Base-by-base conservation (phyloP, 2,329 filamentous ascomycete genomes). In the Diplodia corticola region DNA sequence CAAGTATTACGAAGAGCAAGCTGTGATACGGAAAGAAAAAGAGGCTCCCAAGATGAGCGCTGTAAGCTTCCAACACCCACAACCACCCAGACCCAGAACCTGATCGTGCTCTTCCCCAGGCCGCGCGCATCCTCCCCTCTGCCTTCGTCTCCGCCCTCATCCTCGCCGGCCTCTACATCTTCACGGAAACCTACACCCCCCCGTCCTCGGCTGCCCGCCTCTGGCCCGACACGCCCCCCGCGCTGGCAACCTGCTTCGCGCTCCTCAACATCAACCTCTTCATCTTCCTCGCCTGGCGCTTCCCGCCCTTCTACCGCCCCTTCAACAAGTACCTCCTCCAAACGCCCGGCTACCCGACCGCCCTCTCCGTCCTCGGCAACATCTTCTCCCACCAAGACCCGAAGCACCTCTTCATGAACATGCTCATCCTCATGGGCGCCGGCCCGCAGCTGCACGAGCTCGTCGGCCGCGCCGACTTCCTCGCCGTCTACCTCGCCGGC, bases 321-420 rank as follows among this genome's bases (percentile, higher is more conserved):
- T 78, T 92, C 70, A 93, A 92, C 78, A 85, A 82, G 69, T 89
- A 89, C 79, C 88, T 91, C 78, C 80, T 90, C 48, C 76, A 89
- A 40, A 80, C 88, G 9, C 83, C 89, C 6, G 89, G 86, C 6
- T 87, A 87, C 61, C 89, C 91, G 9, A 84, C 84, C 68, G 84
- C 89, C 4, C 67, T 86, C 22, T 84, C 85, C 69, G 76, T 91
- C 68, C 72, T 94, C 30, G 86, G 86, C 37, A 86, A 86, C 70
- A 80, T 86, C 59, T 91, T 93, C 79, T 90, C 88, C 22, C 91
- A 95, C 79, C 85, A 90, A 64, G 79, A 77, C 3, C 69, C 88
- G 20, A 72, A 76, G 54, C 91, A 95, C 75, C 75, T 91, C 44
- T 67, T 82, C 26, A 74, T 82, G 49, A 94, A 94, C 77, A 88